Conservation (phyloP, 78 protist species). For the Tieghemostelium lacteum region DNA sequence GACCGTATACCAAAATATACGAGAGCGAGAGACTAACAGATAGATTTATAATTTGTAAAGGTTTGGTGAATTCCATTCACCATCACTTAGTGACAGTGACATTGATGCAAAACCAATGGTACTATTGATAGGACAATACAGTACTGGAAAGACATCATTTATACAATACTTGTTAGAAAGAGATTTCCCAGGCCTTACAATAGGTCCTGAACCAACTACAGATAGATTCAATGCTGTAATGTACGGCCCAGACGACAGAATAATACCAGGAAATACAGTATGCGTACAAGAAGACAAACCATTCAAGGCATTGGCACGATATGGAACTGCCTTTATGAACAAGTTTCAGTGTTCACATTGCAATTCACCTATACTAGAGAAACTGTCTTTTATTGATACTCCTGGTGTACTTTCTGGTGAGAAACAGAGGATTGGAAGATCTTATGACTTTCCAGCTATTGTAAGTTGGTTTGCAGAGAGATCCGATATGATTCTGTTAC, state of each 20-base stretch:
- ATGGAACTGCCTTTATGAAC: slow-evolving; percentile 86
- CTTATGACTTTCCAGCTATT: slow-evolving; percentile 85
- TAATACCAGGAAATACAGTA: slow-evolving; percentile 88
- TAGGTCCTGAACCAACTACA: slow-evolving; percentile 96
- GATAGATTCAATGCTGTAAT: slow-evolving; percentile 94
- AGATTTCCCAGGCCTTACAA: slow-evolving; percentile 64
- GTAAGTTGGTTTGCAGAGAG: slow-evolving; percentile 93
- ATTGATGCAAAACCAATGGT: slow-evolving; percentile 86
- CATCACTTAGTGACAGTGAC: slow-evolving; percentile 70
- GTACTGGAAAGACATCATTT: slow-evolving; percentile 85
- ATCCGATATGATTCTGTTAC: slow-evolving; percentile 90
- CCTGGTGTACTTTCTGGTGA: slow-evolving; percentile 95
- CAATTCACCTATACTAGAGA: slow-evolving; percentile 77
- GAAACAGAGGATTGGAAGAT: slow-evolving; percentile 88
- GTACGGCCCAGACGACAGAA: slow-evolving; percentile 86
- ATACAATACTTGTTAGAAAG: slow-evolving; percentile 69
- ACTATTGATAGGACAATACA: slow-evolving; percentile 90
- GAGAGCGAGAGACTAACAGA: background rate
- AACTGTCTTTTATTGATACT: slow-evolving; percentile 90
- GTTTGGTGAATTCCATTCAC: slow-evolving; percentile 62
- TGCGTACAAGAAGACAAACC: slow-evolving; percentile 87
- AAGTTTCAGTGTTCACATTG: slow-evolving; percentile 61
- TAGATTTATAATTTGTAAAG: background rate
- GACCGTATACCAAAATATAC: background rate
- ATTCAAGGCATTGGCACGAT: slow-evolving; percentile 85